These are phyloP conservation scores for Umbelopsis sp. DNA, from an alignment of 371 early-diverging fungal species.

Conservation along the genomic window DNA sequence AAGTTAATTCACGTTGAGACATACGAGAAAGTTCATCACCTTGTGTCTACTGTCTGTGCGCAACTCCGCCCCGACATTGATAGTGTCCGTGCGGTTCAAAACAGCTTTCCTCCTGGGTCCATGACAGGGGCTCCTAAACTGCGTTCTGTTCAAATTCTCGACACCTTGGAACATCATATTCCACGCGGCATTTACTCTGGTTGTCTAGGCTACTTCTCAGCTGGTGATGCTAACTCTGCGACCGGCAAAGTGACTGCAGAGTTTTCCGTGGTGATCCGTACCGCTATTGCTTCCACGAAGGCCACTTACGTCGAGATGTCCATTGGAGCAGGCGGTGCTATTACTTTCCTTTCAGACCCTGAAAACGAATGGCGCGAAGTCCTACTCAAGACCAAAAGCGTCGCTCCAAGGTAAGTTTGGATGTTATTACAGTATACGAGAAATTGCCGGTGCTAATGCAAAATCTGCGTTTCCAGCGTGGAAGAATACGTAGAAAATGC, in stretches of 20 bases:
- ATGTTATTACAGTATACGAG: not conserved
- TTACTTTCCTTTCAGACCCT: conserved; percentile 84
- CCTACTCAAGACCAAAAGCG: conserved; percentile 62
- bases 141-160: conserved; percentile 82
- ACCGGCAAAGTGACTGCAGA: conserved; percentile 57
- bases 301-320: conserved; percentile 48
- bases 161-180: conserved; percentile 66
- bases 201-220: conserved; percentile 86
- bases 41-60: conserved; percentile 87
- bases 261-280: conserved; percentile 86
- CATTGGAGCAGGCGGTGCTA: conserved; percentile 95
- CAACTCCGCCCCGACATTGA: conserved; percentile 61
- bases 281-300: conserved; percentile 56
- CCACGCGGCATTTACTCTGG: conserved; percentile 94
- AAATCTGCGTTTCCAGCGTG: not conserved
- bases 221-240: conserved; percentile 23
- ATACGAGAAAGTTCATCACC: conserved; percentile 91
- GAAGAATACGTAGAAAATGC: not conserved
- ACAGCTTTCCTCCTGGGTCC: conserved; percentile 92
- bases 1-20: conserved; percentile 89
- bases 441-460: not conserved
- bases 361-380: conserved; percentile 89
- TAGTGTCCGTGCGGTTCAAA: conserved; percentile 74
- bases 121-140: conserved; percentile 98
- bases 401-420: conserved; percentile 63